Evolutionary conservation across 1,284 basidiomycete genomes (phyloP).

Genomic region (Coniferiporia sulphurascens): DNA sequence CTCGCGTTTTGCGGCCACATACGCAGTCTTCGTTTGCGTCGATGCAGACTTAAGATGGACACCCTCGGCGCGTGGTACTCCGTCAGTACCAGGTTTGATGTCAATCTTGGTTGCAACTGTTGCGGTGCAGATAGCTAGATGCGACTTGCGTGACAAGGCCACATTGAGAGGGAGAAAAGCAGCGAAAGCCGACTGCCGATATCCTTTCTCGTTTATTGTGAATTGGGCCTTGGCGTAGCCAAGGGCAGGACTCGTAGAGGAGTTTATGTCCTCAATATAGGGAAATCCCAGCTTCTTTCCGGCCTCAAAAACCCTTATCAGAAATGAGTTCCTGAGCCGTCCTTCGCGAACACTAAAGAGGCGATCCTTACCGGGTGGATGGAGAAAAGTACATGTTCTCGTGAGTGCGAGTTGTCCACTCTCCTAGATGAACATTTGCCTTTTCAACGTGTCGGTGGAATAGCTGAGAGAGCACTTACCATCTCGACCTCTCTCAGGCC

Average conservation of each 20-base stretch:
- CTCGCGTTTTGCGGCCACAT: conserved; percentile 26
- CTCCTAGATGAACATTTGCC: conserved; percentile 20
- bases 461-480: conserved; percentile 15
- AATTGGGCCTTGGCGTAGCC: conserved; percentile 24
- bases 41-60: conserved; percentile 18
- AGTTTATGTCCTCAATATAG: conserved; percentile 27
- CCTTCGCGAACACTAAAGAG: neutral
- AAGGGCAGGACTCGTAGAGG: conserved; percentile 23
- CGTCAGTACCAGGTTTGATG: conserved; percentile 16
- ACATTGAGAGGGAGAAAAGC: conserved; percentile 28
- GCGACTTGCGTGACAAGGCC: conserved; percentile 17
- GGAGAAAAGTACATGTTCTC: conserved; percentile 18
- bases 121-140: conserved; percentile 28
- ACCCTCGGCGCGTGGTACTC: conserved; percentile 9
- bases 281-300: conserved; percentile 22
- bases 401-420: conserved; percentile 20
- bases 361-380: conserved; percentile 20
- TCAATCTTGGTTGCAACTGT: conserved; percentile 24
- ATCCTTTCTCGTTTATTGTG: conserved; percentile 24
- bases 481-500: conserved; percentile 18
- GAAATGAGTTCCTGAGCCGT: neutral
- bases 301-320: conserved; percentile 21
- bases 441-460: neutral
- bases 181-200: conserved; percentile 25
- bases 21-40: conserved; percentile 4